Percentiles rank a stretch among this genome's conserved stretches.
phyloP scores from a whole-genome alignment of 2,329 filamentous ascomycete species.

The Cercospora zeae-maydis region DNA sequence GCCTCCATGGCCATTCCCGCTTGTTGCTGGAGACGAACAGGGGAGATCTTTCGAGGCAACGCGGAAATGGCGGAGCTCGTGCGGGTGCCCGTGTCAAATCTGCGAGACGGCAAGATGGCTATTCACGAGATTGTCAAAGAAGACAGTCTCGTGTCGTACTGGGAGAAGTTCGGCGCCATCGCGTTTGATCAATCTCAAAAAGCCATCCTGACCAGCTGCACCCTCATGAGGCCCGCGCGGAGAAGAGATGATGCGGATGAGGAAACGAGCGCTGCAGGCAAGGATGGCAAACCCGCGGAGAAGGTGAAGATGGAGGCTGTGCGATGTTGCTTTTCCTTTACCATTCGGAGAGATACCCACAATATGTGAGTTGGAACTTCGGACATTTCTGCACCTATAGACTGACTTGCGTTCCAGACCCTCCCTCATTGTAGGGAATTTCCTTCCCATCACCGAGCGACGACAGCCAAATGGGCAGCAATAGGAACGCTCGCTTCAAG shows the following conservation, averaged over 20 bases:
- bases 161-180: slow-evolving; percentile 98
- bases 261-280: slow-evolving; percentile 34
- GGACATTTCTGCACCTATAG: neutral
- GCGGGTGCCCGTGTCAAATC: slow-evolving; percentile 80
- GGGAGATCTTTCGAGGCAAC: slow-evolving; percentile 95
- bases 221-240: slow-evolving; percentile 72
- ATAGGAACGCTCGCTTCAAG: slow-evolving; percentile 11
- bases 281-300: slow-evolving; percentile 37
- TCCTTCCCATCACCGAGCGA: slow-evolving; percentile 67
- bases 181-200: slow-evolving; percentile 94
- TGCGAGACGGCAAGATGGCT: slow-evolving; percentile 90
- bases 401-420: slow-evolving; percentile 56
- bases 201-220: slow-evolving; percentile 89
- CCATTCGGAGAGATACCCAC: slow-evolving; percentile 88
- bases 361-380: slow-evolving; percentile 71
- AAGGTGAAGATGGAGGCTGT: slow-evolving; percentile 54
- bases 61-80: slow-evolving; percentile 98
- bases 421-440: slow-evolving; percentile 93
- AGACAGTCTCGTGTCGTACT: slow-evolving; percentile 91
- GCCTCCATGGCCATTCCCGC: slow-evolving; percentile 98
- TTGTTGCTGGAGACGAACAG: slow-evolving; percentile 93
- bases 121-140: slow-evolving; percentile 95
- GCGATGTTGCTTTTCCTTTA: slow-evolving; percentile 96
- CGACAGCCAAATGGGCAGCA: slow-evolving; percentile 17
- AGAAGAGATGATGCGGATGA: slow-evolving; percentile 4